Conservation (phyloP, 2,329 filamentous ascomycete species). For the Diaporthe aspalathi region DNA sequence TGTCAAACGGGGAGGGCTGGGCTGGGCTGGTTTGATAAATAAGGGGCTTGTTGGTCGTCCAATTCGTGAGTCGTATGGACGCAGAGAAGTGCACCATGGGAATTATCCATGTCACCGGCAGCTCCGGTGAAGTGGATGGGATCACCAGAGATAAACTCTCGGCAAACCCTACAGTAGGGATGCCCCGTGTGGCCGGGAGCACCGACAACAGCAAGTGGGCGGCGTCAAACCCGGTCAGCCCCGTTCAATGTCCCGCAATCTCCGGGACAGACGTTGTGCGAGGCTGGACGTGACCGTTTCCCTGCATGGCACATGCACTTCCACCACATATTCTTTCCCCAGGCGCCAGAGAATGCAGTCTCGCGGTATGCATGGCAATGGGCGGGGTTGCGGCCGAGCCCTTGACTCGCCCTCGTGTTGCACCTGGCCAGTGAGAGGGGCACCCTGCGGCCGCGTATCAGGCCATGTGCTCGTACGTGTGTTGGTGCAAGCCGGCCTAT, state of each 20-base stretch:
- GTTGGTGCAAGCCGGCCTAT: not conserved
- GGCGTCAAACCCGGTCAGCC: constrained; percentile 25
- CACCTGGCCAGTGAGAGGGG: not conserved
- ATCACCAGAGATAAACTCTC: constrained; percentile 31
- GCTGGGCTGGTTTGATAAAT: not conserved
- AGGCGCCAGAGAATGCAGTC: not conserved
- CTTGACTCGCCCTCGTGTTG: constrained; percentile 24
- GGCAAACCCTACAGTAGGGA: constrained; percentile 28
- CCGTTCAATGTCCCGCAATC: constrained; percentile 26
- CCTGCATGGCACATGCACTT: not conserved
- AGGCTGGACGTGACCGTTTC: constrained; percentile 3
- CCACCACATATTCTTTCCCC: not conserved
- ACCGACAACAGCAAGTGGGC: constrained; percentile 24
- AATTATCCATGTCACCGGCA: constrained; percentile 22
- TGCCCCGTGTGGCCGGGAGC: constrained; percentile 23
- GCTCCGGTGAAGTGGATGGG: constrained; percentile 24
- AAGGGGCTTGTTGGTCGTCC: not conserved
- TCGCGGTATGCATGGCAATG: constrained; percentile 1
- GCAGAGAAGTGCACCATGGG: not conserved
- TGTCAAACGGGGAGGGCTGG: not conserved
- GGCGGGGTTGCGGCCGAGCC: not conserved
- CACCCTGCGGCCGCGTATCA: not conserved
- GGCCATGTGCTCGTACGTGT: not conserved
- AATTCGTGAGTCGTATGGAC: not conserved
- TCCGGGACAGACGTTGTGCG: constrained; percentile 22